Base-by-base conservation (phyloP, 2,329 filamentous ascomycete genomes). In the Colletotrichum karsti region DNA sequence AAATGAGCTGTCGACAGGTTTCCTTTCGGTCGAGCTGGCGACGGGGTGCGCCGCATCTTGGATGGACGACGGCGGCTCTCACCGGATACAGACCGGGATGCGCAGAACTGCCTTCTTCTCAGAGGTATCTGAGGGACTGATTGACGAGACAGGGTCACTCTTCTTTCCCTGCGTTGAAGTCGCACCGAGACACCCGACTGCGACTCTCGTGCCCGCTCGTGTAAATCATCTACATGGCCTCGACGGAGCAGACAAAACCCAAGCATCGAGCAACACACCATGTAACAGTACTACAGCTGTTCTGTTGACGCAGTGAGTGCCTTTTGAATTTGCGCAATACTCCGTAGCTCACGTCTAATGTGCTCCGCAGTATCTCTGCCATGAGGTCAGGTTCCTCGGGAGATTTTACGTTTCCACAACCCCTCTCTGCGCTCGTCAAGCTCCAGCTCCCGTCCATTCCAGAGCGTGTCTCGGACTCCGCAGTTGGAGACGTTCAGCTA, bases 401-500 rank as follows among this genome's bases (percentile, higher is more conserved):
- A 50, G 58, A 56, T 51, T 63, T 63, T 63, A 20, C 58, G 33
- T 57, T 63, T 67, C 35, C 9, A 22, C 35, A 24, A 58, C 51
- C 37, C 59, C 64, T 61, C 59, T 57, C 59, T 53, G n/a, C 15
- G 24, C 44, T 51, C 22, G 18, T 28, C 26, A 28, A 5, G 26
- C 28, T 33, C 56, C 46, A 65, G 57, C 56, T 63, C 64, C 64
- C 64, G 44, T 13, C 33, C 59, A 58, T 53, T 63, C 44, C 35
- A 58, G 51, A 22, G 28, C 41, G 28, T 48, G 53, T 67, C 59
- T 63, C 51, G 59, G 59, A 63, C 59, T 63, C 64, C 51, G 64
- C 59, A 67, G 63, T 64, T 64, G 64, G 53, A 64, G 64, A 63
- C 44, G 42, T 57, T 26, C 37, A 64, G 64, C 42, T 57, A 53